phyloP scores from a whole-genome alignment of 2,329 filamentous ascomycete species.

The Exophiala dermatitidis region DNA sequence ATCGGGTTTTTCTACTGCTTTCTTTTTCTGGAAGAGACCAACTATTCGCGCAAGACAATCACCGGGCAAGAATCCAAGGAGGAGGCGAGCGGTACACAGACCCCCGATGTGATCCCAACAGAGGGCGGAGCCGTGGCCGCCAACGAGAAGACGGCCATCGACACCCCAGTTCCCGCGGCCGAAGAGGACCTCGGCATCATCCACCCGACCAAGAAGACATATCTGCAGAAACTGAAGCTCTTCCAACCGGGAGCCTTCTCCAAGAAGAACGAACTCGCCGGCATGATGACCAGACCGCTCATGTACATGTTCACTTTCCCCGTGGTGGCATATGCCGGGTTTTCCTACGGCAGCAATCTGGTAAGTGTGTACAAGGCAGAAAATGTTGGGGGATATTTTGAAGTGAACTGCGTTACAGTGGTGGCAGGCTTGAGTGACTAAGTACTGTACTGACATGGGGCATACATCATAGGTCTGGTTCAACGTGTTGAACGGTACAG shows the following conservation, averaged over 20 bases:
- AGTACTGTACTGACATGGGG: constrained; percentile 30
- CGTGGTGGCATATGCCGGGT: constrained; percentile 36
- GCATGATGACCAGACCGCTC: constrained; percentile 1
- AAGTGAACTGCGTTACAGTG: neutral
- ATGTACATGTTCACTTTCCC: constrained; percentile 28
- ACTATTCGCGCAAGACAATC: constrained; percentile 9
- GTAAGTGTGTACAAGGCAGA: neutral
- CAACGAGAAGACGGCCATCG: neutral
- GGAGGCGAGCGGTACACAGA: neutral
- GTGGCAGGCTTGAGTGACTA: neutral
- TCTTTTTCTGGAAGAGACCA: constrained; percentile 22
- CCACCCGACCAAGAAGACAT: constrained; percentile 9
- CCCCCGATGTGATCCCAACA: neutral
- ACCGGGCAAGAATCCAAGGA: neutral
- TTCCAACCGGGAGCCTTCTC: constrained; percentile 9
- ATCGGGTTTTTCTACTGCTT: constrained; percentile 13
- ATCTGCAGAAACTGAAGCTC: constrained; percentile 11
- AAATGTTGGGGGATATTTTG: neutral
- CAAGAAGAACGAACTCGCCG: constrained; percentile 6
- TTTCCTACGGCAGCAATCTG: constrained; percentile 34
- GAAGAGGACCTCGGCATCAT: neutral
- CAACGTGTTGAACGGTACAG: constrained; percentile 40
- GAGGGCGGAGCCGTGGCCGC: neutral
- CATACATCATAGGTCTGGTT: constrained; percentile 22
- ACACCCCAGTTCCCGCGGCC: neutral